A percentile compares a stretch with the other conserved stretches of the same genome.
These are phyloP conservation scores for Fusarium sambucinum DNA, from an alignment of 2,329 filamentous ascomycete species.

Conservation along the genomic window DNA sequence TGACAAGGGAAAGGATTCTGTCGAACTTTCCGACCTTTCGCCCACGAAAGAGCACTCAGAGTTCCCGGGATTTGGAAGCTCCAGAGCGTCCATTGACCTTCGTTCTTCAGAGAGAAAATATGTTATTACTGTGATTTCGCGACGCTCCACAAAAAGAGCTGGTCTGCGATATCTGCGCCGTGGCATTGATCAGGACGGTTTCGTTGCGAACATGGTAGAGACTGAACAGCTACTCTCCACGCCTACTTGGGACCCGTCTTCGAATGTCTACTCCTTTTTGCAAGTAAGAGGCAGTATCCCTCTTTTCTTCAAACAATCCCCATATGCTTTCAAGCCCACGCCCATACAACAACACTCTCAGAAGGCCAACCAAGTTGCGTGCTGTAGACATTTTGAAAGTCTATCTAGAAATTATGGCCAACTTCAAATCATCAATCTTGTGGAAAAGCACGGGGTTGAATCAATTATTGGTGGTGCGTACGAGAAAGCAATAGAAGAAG, in stretches of 20 bases:
- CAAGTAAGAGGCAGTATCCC: slow-evolving; percentile 94
- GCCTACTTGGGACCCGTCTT: slow-evolving; percentile 70
- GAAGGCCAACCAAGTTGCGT: slow-evolving; percentile 81
- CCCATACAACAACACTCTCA: slow-evolving; percentile 85
- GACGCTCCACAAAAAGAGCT: slow-evolving; percentile 85
- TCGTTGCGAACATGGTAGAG: slow-evolving; percentile 90
- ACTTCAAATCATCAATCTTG: slow-evolving; percentile 83
- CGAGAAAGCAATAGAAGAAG: slow-evolving; percentile 71
- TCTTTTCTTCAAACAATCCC: slow-evolving; percentile 93
- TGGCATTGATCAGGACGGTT: slow-evolving; percentile 89
- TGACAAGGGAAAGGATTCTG: slow-evolving; percentile 58
- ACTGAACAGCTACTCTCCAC: slow-evolving; percentile 92
- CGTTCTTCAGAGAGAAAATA: slow-evolving; percentile 69
- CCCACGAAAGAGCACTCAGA: slow-evolving; percentile 45
- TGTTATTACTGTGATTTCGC: slow-evolving; percentile 90
- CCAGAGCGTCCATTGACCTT: slow-evolving; percentile 55
- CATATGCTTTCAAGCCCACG: slow-evolving; percentile 90
- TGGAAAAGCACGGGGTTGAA: slow-evolving; percentile 90
- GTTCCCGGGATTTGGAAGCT: slow-evolving; percentile 45
- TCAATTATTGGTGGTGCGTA: slow-evolving; percentile 82
- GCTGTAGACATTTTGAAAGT: slow-evolving; percentile 81
- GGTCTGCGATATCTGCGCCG: slow-evolving; percentile 91
- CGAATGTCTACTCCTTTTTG: slow-evolving; percentile 82
- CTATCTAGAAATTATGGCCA: slow-evolving; percentile 78
- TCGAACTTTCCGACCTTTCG: slow-evolving; percentile 59